phyloP scores from a whole-genome alignment of 2,329 filamentous ascomycete species.

The Talaromyces verruculosus region DNA sequence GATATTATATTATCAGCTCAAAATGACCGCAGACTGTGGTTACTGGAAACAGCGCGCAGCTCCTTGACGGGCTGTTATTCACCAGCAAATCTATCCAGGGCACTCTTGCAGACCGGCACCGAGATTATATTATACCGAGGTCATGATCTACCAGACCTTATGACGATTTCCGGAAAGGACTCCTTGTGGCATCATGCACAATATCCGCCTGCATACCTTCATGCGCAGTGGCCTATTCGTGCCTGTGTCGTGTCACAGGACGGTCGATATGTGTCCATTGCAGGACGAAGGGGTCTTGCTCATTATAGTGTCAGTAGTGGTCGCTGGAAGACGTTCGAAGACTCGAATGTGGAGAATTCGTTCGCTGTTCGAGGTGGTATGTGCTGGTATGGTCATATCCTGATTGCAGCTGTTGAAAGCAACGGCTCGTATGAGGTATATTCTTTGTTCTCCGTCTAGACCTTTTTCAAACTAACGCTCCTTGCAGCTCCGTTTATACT shows the following conservation, averaged over 20 bases:
- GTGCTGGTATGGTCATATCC: conserved; percentile 97
- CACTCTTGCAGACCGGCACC: conserved; percentile 82
- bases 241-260: conserved; percentile 86
- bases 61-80: conserved; percentile 91
- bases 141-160: conserved; percentile 86
- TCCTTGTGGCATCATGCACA: conserved; percentile 94
- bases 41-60: conserved; percentile 88
- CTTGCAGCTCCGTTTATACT: conserved; percentile 76
- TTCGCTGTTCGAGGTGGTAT: conserved; percentile 93
- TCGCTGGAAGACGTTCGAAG: conserved; percentile 91
- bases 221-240: conserved; percentile 91
- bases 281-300: conserved; percentile 84
- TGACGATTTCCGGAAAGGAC: conserved; percentile 85
- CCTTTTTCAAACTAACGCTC: conserved; percentile 22
- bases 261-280: conserved; percentile 91
- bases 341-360: conserved; percentile 76
- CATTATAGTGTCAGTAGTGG: conserved; percentile 95
- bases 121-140: conserved; percentile 91
- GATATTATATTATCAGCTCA: conserved; percentile 74
- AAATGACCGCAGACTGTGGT: conserved; percentile 77
- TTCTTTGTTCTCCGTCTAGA: neutral
- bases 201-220: conserved; percentile 78
- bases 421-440: conserved; percentile 72
- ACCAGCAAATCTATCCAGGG: conserved; percentile 84
- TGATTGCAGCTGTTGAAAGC: conserved; percentile 89